phyloP scores from a whole-genome alignment of 768 basidiomycete species.

The Collybia nuda region DNA sequence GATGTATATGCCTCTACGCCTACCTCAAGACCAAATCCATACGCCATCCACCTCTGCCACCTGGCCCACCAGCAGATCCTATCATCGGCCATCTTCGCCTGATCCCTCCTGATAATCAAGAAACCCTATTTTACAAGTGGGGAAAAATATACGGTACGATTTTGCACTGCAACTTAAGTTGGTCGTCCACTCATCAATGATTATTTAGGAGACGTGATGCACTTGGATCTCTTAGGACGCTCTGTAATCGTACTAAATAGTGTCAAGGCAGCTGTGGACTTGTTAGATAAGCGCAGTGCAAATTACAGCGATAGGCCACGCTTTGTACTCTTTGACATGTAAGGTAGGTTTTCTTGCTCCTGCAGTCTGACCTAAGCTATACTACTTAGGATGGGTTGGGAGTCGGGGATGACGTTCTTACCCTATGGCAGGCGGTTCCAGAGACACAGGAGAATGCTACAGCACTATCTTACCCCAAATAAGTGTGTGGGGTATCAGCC shows the following conservation, averaged over 20 bases:
- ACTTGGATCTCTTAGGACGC: neutral
- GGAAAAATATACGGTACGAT: neutral
- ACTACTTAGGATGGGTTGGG: constrained; percentile 13
- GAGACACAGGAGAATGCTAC: constrained; percentile 14
- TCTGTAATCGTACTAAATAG: constrained; percentile 13
- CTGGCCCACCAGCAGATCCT: neutral
- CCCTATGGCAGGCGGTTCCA: constrained; percentile 14
- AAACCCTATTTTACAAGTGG: neutral
- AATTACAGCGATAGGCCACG: constrained; percentile 16
- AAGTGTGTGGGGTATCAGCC: constrained; percentile 7
- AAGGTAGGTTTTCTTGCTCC: too few relatives aligned
- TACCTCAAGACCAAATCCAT: too few relatives aligned
- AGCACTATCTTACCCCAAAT: constrained; percentile 12
- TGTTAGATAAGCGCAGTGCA: constrained; percentile 16
- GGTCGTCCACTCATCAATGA: too few relatives aligned
- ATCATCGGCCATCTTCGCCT: neutral
- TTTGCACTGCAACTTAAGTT: too few relatives aligned
- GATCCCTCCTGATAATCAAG: neutral
- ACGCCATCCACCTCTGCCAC: constrained; percentile 8
- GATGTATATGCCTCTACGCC: too few relatives aligned
- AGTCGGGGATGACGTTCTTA: constrained; percentile 12
- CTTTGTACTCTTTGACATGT: constrained; percentile 15
- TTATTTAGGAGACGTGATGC: neutral
- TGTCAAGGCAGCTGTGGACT: constrained; percentile 11
- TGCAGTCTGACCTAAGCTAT: too few relatives aligned